phyloP scores from a whole-genome alignment of 1,284 basidiomycete genomes.

The Cutaneotrichosporon sp. region DNA sequence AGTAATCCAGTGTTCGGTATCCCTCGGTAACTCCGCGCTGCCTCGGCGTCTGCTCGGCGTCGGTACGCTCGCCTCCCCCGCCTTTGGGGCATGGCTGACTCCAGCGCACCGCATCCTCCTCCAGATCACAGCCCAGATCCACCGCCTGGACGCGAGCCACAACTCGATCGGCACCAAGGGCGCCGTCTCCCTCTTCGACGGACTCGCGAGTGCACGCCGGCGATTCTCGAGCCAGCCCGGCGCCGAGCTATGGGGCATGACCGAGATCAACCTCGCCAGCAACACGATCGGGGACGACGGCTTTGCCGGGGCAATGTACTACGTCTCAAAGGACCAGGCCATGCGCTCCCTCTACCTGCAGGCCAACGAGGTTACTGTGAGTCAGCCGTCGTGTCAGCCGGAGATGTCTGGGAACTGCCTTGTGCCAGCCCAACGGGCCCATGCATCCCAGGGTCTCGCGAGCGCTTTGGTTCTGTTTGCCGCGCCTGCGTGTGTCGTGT shows the following conservation, averaged over 20 bases:
- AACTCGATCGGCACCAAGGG: constrained; percentile 44
- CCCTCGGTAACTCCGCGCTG: too few species aligned
- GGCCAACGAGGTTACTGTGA: constrained; percentile 41
- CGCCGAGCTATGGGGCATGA: constrained; percentile 39
- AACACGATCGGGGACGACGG: constrained; percentile 29
- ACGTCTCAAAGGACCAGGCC: constrained; percentile 33
- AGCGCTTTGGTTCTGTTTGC: neutral
- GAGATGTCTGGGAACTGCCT: too few species aligned
- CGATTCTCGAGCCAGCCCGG: constrained; percentile 12
- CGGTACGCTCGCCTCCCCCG: neutral
- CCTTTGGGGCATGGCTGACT: too few species aligned
- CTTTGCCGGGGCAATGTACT: constrained; percentile 13
- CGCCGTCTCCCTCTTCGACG: constrained; percentile 37
- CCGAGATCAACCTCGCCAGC: constrained; percentile 40
- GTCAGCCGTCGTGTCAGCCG: too few species aligned
- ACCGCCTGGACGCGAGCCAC: constrained; percentile 44
- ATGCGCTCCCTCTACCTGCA: constrained; percentile 36
- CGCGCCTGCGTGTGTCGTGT: neutral
- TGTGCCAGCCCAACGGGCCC: too few species aligned
- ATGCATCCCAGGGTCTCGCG: neutral
- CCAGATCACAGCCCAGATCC: constrained; percentile 34
- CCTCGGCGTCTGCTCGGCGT: neutral
- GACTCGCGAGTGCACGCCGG: constrained; percentile 32
- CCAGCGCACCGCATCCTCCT: constrained; percentile 40
- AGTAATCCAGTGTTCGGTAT: too few species aligned